Base-by-base conservation (phyloP, 78 protist genomes). In the Creolimax fragrantissima region DNA sequence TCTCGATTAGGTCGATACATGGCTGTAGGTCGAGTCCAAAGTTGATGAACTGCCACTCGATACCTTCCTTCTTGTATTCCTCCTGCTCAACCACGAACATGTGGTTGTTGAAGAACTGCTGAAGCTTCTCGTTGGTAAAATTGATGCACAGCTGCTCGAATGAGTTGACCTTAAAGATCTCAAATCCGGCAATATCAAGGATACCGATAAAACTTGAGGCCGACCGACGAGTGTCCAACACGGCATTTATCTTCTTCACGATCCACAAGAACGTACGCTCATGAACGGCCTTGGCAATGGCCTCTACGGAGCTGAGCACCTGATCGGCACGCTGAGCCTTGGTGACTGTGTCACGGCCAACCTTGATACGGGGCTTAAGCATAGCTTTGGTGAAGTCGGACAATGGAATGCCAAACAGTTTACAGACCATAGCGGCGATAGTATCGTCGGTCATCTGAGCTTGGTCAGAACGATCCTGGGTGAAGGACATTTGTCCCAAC, bases 111-210 rank as follows among this genome's bases (percentile, higher is more conserved):
- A 98, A 98, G 92, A 96, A 96, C 90, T 96, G 97, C 94, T 98
- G 99, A 89, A 98, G 96, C 93, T 94, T 97, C 94, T 98, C 99
- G 94, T 98, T 98, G 93, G 99, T 98, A 94, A 90, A 97, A 95
- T 98, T 98, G 96, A 97, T 97, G 94, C 97, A 95, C 7, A 98
- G 92, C 95, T 98, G 99, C 94, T 98, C 99, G 91, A 98, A 98
- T 5, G 88, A 35, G 95, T 96, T 97, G 94, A 66, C 45, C 95
- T 93, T 90, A 95, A 97, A 97, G 93, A 97, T 96, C 91, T 97
- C 98, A 88, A 97, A 97, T 45, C 98, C 98, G 35, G 97, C 95
- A 58, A 97, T 97, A 91, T 97, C 98, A 41, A 97, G 91, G 41
- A 96, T 94, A 91, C 98, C 98, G 43, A 97, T 96, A 93, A 93